Base-by-base conservation (phyloP, 1,284 basidiomycete genomes). In the Schizophyllum amplum region DNA sequence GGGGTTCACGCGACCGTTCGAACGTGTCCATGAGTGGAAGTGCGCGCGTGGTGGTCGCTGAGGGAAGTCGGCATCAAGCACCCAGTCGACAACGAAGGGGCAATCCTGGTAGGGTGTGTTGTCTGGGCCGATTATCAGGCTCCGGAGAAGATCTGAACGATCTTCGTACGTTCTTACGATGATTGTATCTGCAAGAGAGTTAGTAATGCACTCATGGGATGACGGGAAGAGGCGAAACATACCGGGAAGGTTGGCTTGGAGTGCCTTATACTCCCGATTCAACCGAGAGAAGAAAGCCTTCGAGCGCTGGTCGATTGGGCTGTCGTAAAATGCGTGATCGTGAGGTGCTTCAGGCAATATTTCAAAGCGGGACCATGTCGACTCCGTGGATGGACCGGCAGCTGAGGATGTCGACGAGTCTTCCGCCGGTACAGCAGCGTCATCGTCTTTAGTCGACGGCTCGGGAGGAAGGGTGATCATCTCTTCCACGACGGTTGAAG, bases 71-170 rank as follows among this genome's bases (percentile, higher is more conserved):
- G 90, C 87, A 66, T 92, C 87, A 24, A 96, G 78, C 79, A 88
- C 87, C 82, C 95, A 93, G 72, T 98, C 94, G 59, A 97, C 94
- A 25, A 97, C 86, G 69, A 97, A 95, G 0, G 94, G 94, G 21
- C 92, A 92, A 69, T 96, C 87, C 68, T 92, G 84, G 65, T 94
- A 95, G 17, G 94, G 94, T 6, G 94, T 98, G 59, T 94, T 94
- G 65, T 91, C 85, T 58, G 94, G 92, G 11, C 94, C 94, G 62
- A 98, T 87, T 63, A 97, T 97, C 56, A 98, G 76, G 63, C 84
- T 91, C 33, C 94, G 82, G 59, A 97, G 71, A 24, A 98, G 79
- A 72, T 98, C 94, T 46, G 83, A 78, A 22, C 94, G 83, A 67
- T 96, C 90, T 69, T 90, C 88, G 61, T 82, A 90, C 46, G 83